Evolutionary conservation across 2,329 filamentous ascomycete species (phyloP).

Genomic region (Pseudogymnoascus sp.): DNA sequence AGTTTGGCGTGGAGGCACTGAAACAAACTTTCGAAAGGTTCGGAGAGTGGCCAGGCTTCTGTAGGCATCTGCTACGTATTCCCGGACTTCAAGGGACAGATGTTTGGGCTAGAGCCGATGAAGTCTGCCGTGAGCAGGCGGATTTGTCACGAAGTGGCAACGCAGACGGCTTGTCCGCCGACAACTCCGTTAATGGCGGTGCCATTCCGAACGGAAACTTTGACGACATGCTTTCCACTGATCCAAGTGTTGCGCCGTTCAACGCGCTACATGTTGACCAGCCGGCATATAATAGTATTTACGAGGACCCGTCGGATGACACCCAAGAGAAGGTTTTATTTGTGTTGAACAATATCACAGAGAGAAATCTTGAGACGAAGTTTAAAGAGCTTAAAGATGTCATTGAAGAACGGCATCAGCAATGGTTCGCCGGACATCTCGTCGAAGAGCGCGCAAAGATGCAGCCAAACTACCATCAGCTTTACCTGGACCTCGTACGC

Average conservation of each 20-base stretch:
- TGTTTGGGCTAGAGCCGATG: constrained; percentile 73
- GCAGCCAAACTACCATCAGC: constrained; percentile 90
- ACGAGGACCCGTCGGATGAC: constrained; percentile 76
- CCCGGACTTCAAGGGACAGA: constrained; percentile 76
- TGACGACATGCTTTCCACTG: constrained; percentile 52
- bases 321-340: constrained; percentile 92
- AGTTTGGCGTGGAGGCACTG: constrained; percentile 91
- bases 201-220: constrained; percentile 60
- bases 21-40: constrained; percentile 79
- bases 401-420: constrained; percentile 72
- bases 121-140: constrained; percentile 63
- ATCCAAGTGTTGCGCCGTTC: constrained; percentile 64
- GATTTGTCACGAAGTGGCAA: constrained; percentile 50
- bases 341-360: constrained; percentile 91
- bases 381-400: constrained; percentile 72
- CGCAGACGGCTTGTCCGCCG: constrained; percentile 35
- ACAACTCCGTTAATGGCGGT: constrained; percentile 36
- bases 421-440: constrained; percentile 93
- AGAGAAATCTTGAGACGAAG: constrained; percentile 78
- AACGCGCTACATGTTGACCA: constrained; percentile 69
- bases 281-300: constrained; percentile 52
- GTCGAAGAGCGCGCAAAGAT: constrained; percentile 95
- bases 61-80: constrained; percentile 74
- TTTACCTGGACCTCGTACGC: constrained; percentile 84
- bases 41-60: constrained; percentile 92